Conservation (phyloP, 1,139 yeast species). For the Chernovozyma sophiae-reginae region DNA sequence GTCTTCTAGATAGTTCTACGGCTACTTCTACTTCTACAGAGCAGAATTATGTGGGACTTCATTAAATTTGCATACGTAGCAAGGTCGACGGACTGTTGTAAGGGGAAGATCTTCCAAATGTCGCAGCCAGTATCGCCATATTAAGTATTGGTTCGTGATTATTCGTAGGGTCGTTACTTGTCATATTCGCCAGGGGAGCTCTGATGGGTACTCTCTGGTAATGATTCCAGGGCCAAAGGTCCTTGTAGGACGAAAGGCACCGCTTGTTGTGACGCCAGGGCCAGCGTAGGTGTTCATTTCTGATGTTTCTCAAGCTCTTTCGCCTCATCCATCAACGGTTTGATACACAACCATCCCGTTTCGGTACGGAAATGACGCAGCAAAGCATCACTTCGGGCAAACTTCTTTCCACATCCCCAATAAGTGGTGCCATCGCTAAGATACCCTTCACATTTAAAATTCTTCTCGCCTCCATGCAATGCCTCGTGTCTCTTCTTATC, state of each 20-base stretch:
- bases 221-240: no score
- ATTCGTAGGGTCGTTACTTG: no score
- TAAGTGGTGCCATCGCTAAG: constrained; percentile 46
- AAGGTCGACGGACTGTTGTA: no score
- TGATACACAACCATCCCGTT: constrained; percentile 54
- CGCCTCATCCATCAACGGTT: constrained; percentile 53
- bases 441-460: constrained; percentile 52
- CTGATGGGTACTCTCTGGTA: no score
- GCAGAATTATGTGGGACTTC: no score
- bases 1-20: no score
- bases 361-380: constrained; percentile 57
- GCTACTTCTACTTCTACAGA: no score
- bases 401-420: constrained; percentile 60
- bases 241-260: background rate
- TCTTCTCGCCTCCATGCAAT: constrained; percentile 51
- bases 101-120: no score
- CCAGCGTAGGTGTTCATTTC: background rate
- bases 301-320: constrained; percentile 10
- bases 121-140: no score
- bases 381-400: constrained; percentile 56
- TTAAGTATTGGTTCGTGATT: no score
- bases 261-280: background rate
- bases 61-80: no score
- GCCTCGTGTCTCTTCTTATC: constrained; percentile 55
- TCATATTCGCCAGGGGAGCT: no score